phyloP scores from a whole-genome alignment of 2,329 filamentous ascomycete genomes.

The Xylariaceae sp. region DNA sequence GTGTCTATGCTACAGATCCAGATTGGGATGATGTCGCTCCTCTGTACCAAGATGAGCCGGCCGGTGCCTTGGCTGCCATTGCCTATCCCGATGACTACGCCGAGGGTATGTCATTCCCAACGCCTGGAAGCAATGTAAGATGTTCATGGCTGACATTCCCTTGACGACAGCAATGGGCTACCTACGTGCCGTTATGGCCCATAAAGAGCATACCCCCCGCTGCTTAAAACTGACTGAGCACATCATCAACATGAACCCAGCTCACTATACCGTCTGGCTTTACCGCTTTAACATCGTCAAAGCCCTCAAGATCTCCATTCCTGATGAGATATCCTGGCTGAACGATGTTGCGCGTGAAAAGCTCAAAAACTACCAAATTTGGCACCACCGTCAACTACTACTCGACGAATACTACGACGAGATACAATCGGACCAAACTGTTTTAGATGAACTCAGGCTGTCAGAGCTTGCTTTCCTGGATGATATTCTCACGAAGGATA shows the following conservation, averaged over 20 bases:
- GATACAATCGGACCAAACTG: slow-evolving; percentile 37
- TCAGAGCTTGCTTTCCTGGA: slow-evolving; percentile 73
- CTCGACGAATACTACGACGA: slow-evolving; percentile 55
- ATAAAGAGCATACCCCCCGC: slow-evolving; percentile 75
- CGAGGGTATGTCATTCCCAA: slow-evolving; percentile 52
- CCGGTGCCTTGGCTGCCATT: slow-evolving; percentile 82
- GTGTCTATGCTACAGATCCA: slow-evolving; percentile 60
- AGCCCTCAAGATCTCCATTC: slow-evolving; percentile 59
- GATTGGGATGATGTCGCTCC: slow-evolving; percentile 82
- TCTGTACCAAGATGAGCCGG: slow-evolving; percentile 79
- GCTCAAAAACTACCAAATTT: slow-evolving; percentile 99
- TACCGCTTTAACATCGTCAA: slow-evolving; percentile 81
- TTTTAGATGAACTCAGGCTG: slow-evolving; percentile 51
- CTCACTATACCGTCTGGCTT: slow-evolving; percentile 98
- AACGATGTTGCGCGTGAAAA: slow-evolving; percentile 77
- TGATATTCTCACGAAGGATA: slow-evolving; percentile 76
- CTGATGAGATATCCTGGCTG: slow-evolving; percentile 78
- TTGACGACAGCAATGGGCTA: slow-evolving; percentile 70
- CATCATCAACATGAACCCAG: slow-evolving; percentile 89
- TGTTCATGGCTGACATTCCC: slow-evolving; percentile 5
- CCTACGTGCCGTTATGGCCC: slow-evolving; percentile 87
- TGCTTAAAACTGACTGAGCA: slow-evolving; percentile 79
- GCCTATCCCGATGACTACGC: slow-evolving; percentile 86
- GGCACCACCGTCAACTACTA: slow-evolving; percentile 69
- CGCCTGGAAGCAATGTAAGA: neutral